Conservation (phyloP, 176 grass and related monocot species). For the Oryza glaberrima region DNA sequence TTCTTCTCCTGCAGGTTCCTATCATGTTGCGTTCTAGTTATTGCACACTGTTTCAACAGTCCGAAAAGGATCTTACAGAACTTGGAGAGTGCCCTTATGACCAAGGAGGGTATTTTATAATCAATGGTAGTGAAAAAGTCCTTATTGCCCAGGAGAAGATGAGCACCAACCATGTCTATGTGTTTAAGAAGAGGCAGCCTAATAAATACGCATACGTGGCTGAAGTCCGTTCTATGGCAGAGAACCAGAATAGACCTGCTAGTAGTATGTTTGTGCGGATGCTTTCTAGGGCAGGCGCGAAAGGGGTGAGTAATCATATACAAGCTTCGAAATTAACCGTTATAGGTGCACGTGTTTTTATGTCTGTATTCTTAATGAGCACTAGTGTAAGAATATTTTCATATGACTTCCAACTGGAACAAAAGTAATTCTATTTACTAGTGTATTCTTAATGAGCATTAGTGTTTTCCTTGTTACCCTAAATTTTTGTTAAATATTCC, state of each 20-base stretch:
- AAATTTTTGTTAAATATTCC: conserved; percentile 20
- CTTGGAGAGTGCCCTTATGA: conserved; percentile 97
- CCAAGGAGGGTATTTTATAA: conserved; percentile 96
- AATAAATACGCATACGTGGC: conserved; percentile 95
- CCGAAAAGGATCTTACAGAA: conserved; percentile 95
- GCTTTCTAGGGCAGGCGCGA: conserved; percentile 91
- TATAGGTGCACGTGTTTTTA: conserved; percentile 24
- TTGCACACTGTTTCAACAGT: conserved; percentile 86
- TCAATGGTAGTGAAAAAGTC: conserved; percentile 97
- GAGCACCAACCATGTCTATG: conserved; percentile 99
- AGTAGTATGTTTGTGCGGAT: conserved; percentile 99
- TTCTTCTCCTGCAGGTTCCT: conserved; percentile 58
- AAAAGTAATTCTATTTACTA: too few species aligned
- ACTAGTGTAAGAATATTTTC: background rate
- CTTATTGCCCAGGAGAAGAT: conserved; percentile 99
- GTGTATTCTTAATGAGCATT: conserved; percentile 6
- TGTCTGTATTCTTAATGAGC: conserved; percentile 17
- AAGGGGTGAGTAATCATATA: conserved; percentile 68
- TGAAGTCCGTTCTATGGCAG: conserved; percentile 94
- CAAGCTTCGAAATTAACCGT: conserved; percentile 16
- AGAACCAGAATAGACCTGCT: conserved; percentile 92
- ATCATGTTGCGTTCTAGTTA: conserved; percentile 98
- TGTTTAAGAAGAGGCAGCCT: conserved; percentile 98
- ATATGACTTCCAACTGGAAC: too few species aligned
- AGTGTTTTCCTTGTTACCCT: background rate